Evolutionary conservation across 2,329 filamentous ascomycete species (phyloP).

Genomic region (Penicillium sclerotiorum): DNA sequence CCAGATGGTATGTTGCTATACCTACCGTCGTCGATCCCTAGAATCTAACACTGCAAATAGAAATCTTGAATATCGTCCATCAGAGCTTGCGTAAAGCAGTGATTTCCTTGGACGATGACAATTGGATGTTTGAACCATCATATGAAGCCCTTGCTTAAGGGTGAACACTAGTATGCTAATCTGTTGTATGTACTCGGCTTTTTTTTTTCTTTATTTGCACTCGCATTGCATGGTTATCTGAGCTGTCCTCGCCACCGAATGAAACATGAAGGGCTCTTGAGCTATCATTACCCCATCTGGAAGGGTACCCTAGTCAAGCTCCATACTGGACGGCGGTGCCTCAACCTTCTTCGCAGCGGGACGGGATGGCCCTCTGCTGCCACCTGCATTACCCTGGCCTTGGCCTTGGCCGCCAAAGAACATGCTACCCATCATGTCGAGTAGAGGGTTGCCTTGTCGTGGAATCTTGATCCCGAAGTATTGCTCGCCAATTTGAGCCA

Average conservation of each 20-base stretch:
- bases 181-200: too few species aligned
- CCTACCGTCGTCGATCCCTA: neutral
- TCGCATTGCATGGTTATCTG: conserved; percentile 16
- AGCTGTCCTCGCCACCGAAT: neutral
- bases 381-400: conserved; percentile 35
- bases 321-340: conserved; percentile 47
- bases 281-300: neutral
- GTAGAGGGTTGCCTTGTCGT: conserved; percentile 84
- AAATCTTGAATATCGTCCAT: conserved; percentile 70
- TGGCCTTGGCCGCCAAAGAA: conserved; percentile 69
- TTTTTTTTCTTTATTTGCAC: neutral
- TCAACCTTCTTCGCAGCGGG: conserved; percentile 51
- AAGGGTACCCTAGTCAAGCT: conserved; percentile 46
- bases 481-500: conserved; percentile 90
- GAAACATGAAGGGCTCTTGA: neutral
- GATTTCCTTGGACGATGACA: conserved; percentile 74
- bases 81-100: conserved; percentile 73
- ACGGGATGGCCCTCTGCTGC: conserved; percentile 39
- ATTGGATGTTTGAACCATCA: conserved; percentile 89
- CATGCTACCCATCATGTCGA: conserved; percentile 98
- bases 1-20: conserved; percentile 58
- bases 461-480: conserved; percentile 93
- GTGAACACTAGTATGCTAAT: too few species aligned
- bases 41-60: conserved; percentile 41
- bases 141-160: conserved; percentile 46